These are phyloP conservation scores for Citrullus amarus DNA, from an alignment of 306 rosid genomes.

Conservation along the genomic window DNA sequence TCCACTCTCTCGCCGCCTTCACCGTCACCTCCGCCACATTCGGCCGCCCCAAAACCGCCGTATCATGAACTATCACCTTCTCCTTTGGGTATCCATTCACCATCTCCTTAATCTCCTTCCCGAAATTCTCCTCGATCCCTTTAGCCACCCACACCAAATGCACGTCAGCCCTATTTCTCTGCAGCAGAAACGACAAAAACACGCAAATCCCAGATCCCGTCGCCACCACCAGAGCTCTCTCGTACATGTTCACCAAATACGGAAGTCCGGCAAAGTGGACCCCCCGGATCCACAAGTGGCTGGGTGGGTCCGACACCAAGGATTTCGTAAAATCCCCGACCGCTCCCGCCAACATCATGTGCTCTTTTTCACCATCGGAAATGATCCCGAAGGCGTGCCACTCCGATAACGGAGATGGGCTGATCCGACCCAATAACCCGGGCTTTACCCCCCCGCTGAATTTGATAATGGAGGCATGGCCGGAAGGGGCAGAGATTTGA, in stretches of 20 bases:
- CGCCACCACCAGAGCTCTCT: slow-evolving; percentile 48
- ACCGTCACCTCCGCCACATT: slow-evolving; percentile 44
- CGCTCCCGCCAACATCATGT: slow-evolving; percentile 59
- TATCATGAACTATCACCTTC: slow-evolving; percentile 50
- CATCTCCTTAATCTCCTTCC: slow-evolving; percentile 35
- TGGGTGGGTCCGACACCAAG: slow-evolving; percentile 35
- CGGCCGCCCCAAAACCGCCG: slow-evolving; percentile 48
- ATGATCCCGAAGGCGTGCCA: slow-evolving; percentile 76
- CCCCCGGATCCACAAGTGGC: slow-evolving; percentile 38
- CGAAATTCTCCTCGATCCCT: slow-evolving; percentile 52
- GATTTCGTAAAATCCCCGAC: slow-evolving; percentile 59
- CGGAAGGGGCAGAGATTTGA: slow-evolving; percentile 30
- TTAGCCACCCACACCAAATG: slow-evolving; percentile 56
- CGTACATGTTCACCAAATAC: slow-evolving; percentile 42
- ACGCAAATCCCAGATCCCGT: slow-evolving; percentile 70
- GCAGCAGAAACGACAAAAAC: slow-evolving; percentile 53
- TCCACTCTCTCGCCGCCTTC: slow-evolving; percentile 36
- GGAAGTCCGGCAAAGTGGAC: slow-evolving; percentile 54
- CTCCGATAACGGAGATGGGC: slow-evolving; percentile 52
- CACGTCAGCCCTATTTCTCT: slow-evolving; percentile 31
- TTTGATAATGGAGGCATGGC: slow-evolving; percentile 43
- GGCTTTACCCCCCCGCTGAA: slow-evolving; percentile 48
- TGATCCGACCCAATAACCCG: slow-evolving; percentile 47
- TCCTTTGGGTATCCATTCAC: slow-evolving; percentile 27
- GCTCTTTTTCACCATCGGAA: slow-evolving; percentile 40